phyloP scores from a whole-genome alignment of 495 filamentous ascomycete genomes.

The Mytilinidion resinicola region DNA sequence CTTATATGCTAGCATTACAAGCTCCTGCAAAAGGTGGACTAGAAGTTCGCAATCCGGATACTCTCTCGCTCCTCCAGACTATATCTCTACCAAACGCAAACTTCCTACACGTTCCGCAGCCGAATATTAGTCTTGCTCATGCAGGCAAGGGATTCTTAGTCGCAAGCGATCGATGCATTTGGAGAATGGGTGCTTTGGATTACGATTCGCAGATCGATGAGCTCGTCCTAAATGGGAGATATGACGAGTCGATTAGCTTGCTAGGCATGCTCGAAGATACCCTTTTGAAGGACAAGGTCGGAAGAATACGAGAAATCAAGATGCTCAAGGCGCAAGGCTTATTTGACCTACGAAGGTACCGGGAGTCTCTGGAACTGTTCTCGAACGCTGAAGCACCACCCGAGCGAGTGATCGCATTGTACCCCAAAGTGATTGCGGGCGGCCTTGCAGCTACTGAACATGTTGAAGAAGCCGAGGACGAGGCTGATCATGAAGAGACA shows the following conservation, averaged over 20 bases:
- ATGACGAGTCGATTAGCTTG: constrained; percentile 90
- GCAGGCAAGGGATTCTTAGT: constrained; percentile 93
- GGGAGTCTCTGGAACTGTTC: constrained; percentile 86
- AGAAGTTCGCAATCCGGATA: constrained; percentile 90
- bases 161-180: constrained; percentile 78
- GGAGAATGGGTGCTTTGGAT: constrained; percentile 90
- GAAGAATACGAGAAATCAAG: constrained; percentile 72
- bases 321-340: constrained; percentile 83
- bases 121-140: constrained; percentile 85
- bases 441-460: constrained; percentile 56
- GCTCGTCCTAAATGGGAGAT: constrained; percentile 64
- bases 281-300: constrained; percentile 73
- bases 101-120: constrained; percentile 85
- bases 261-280: constrained; percentile 88
- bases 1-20: constrained; percentile 85
- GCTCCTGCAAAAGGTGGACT: constrained; percentile 74
- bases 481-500: constrained; percentile 45
- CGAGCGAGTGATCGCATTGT: constrained; percentile 79
- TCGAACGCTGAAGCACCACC: constrained; percentile 83
- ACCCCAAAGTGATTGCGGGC: constrained; percentile 77
- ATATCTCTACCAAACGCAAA: constrained; percentile 73
- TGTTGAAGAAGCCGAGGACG: constrained; percentile 30
- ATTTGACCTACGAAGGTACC: constrained; percentile 76
- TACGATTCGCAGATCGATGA: constrained; percentile 90
- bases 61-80: constrained; percentile 76